These are phyloP conservation scores for Xylaria sp. DNA, from an alignment of 2,329 filamentous ascomycete species.

Conservation along the genomic window DNA sequence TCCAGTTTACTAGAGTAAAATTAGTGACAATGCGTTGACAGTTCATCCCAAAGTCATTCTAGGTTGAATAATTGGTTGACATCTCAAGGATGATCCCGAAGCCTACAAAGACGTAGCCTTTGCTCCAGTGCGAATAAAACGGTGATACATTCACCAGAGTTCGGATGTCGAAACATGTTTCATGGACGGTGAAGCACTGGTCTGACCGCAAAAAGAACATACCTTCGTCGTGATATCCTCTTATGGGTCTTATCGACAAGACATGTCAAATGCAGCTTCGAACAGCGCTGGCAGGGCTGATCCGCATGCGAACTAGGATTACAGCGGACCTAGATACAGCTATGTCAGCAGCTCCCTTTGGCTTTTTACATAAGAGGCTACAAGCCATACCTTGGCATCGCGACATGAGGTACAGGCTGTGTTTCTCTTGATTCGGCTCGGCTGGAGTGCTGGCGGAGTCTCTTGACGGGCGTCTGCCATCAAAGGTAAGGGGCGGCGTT, in stretches of 20 bases:
- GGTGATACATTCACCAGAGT: neutral
- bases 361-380: neutral
- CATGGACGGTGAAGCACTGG: neutral
- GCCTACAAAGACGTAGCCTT: neutral
- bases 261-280: constrained; percentile 46
- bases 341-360: constrained; percentile 10
- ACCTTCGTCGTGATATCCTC: constrained; percentile 49
- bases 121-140: neutral
- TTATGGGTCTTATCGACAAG: constrained; percentile 50
- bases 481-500: constrained; percentile 38
- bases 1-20: constrained; percentile 62
- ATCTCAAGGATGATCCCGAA: neutral
- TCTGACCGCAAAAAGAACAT: constrained; percentile 10
- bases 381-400: constrained; percentile 48
- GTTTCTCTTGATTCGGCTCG: constrained; percentile 49
- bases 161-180: neutral
- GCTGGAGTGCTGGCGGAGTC: constrained; percentile 36
- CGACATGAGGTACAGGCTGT: constrained; percentile 50
- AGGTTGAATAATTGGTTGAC: neutral
- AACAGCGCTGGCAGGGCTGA: constrained; percentile 48
- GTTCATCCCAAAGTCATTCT: neutral
- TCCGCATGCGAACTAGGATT: constrained; percentile 45
- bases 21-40: constrained; percentile 20
- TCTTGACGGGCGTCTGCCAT: constrained; percentile 43
- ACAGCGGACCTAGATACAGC: constrained; percentile 47